phyloP scores from a whole-genome alignment of 331 rosid species.

The Spiraea crenata region DNA sequence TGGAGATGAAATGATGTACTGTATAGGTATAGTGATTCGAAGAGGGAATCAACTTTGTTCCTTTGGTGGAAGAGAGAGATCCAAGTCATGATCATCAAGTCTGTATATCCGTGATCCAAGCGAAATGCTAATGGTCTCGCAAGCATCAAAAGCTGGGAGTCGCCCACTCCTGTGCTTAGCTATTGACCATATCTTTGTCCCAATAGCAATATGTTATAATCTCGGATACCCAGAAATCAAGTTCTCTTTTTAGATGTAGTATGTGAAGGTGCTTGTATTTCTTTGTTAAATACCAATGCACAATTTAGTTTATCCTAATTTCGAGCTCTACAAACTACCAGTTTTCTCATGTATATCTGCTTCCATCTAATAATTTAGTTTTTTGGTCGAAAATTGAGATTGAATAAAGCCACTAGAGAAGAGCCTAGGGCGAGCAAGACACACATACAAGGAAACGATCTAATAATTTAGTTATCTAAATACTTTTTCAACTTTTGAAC shows the following conservation, averaged over 20 bases:
- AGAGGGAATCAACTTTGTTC: not conserved
- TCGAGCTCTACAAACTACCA: not conserved
- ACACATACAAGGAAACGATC: too few species aligned
- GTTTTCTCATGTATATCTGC: too few species aligned
- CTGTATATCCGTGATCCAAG: not conserved
- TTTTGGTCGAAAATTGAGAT: too few species aligned
- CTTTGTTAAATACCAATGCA: not conserved
- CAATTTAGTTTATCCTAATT: not conserved
- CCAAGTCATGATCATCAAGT: not conserved
- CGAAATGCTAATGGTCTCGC: too few species aligned
- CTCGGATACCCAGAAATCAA: not conserved
- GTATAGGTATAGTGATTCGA: not conserved
- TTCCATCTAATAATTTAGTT: too few species aligned
- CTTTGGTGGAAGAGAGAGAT: not conserved
- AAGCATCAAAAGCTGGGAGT: too few species aligned
- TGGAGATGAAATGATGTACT: not conserved
- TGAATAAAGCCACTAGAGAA: too few species aligned
- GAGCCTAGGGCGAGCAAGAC: too few species aligned
- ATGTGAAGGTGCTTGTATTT: not conserved
- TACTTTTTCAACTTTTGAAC: not conserved
- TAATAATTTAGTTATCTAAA: not conserved
- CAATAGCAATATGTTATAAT: not conserved
- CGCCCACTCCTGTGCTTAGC: too few species aligned
- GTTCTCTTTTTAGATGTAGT: not conserved
- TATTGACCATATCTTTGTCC: not conserved